Evolutionary conservation across 768 basidiomycete genomes (phyloP), one percentile per base, ranked within the genome.

Genomic region (Termitomyces sp.): DNA sequence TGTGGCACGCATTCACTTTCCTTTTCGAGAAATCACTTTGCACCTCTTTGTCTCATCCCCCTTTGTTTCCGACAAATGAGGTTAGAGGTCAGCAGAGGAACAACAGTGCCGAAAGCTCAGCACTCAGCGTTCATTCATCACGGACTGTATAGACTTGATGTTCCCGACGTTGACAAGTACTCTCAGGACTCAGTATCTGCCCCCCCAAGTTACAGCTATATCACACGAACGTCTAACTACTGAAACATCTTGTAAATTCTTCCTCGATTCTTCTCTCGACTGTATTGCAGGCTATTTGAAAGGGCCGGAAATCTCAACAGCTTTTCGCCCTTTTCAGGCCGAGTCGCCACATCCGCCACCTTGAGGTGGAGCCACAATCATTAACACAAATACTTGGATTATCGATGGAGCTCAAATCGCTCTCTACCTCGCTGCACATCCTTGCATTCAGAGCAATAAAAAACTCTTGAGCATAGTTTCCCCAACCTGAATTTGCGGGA

Each of bases 401-500:
- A 66, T 60, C 60, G 65, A 54, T 60, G 67, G 12, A 66, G 66
- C 7, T 74, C 72, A 63, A 88, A 88, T 40, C 71, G 79, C 57
- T 81, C 79, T 56, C 82, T 78, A 13, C 82, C 83, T 64, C 85
- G 75, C 34, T 86, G 74, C 18, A 80, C 47, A 58, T 87, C 82
- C 64, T 90, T 10, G 68, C 64, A 57, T 90, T 84, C 43, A 93
- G 65, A 0, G 84, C 82, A 0, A 66, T 67, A 66, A 79, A 83
- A 16, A 88, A 65, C 18, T 83, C 80, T 36, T 73, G 72, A 0
- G 88, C 89, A 65, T 89, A 83, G 57, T 80, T 74, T 89, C 84
- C 1, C 87, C 89, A 24, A 75, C 80, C 91, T 93, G 30, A 4
- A 9, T 34, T 24, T 24, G 7, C 37, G 22, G 42, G 26, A 20